Evolutionary conservation across 2,329 filamentous ascomycete species (phyloP).

Genomic region (Didymella glomerata): DNA sequence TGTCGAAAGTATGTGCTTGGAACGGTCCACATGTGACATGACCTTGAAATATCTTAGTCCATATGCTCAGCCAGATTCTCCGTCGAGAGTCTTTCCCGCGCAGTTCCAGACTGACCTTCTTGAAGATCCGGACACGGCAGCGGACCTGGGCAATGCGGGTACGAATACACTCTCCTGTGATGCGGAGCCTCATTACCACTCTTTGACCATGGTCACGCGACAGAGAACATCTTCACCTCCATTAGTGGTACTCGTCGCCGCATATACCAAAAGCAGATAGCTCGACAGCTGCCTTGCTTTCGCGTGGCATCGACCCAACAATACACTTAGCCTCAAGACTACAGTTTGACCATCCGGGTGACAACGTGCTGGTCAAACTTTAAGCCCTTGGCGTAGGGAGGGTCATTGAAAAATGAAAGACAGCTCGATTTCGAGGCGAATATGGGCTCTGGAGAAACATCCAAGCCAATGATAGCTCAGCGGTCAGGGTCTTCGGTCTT

Average conservation of each 20-base stretch:
- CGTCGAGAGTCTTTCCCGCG: background rate
- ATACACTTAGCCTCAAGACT: background rate
- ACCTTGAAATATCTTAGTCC: too few species aligned
- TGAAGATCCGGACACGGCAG: background rate
- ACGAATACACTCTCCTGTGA: background rate
- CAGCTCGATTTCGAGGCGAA: background rate
- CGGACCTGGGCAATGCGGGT: background rate
- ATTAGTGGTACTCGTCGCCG: background rate
- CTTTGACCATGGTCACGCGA: background rate
- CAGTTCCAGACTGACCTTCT: background rate
- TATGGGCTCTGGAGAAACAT: background rate
- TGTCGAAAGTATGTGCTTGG: background rate
- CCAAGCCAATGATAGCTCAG: background rate
- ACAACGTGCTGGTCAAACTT: background rate
- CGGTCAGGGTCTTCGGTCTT: background rate
- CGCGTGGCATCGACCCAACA: background rate
- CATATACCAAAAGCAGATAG: background rate
- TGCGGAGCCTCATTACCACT: background rate
- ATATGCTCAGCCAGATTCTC: too few species aligned
- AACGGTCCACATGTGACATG: background rate
- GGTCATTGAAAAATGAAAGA: background rate
- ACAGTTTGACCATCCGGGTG: background rate
- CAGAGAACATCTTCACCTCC: background rate
- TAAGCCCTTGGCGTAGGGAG: background rate
- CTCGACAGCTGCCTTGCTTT: background rate